Evolutionary conservation across 371 early-diverging fungal species (phyloP).

Genomic region (Funneliformis caledonium): DNA sequence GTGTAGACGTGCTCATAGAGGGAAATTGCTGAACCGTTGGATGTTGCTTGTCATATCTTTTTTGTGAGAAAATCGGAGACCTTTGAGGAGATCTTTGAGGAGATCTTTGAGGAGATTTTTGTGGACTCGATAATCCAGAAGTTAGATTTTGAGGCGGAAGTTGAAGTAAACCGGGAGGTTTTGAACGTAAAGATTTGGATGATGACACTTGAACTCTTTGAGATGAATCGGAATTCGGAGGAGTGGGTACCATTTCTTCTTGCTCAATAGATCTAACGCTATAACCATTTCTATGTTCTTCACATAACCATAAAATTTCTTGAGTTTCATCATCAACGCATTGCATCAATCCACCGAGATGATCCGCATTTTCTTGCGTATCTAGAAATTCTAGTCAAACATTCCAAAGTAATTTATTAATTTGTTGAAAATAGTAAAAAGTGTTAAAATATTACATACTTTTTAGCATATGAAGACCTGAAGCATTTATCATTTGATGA

Average conservation of each 20-base stretch:
- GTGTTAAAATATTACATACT: background rate
- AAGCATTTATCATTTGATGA: background rate
- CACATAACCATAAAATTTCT: conserved; percentile 19
- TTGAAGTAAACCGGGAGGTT: no score
- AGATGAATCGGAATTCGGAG: no score
- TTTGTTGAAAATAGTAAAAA: background rate
- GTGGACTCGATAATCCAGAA: no score
- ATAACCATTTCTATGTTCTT: conserved; percentile 1
- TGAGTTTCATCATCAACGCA: background rate
- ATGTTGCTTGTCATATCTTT: no score
- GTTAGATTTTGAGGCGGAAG: no score
- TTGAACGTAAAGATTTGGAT: no score
- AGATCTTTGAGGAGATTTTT: no score
- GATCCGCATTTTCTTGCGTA: background rate
- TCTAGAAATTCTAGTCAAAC: background rate
- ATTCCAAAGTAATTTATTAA: background rate
- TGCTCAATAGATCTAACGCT: background rate
- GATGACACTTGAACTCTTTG: no score
- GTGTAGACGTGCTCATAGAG: no score
- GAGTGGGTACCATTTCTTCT: background rate
- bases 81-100: no score
- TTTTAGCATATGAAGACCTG: background rate
- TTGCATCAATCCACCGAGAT: conserved; percentile 20
- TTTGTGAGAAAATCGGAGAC: no score
- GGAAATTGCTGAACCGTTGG: no score